Percentiles rank a stretch among this genome's conserved stretches.
These are phyloP conservation scores for Wickerhamomyces sydowiorum DNA, from an alignment of 805 yeast species.

Conservation along the genomic window DNA sequence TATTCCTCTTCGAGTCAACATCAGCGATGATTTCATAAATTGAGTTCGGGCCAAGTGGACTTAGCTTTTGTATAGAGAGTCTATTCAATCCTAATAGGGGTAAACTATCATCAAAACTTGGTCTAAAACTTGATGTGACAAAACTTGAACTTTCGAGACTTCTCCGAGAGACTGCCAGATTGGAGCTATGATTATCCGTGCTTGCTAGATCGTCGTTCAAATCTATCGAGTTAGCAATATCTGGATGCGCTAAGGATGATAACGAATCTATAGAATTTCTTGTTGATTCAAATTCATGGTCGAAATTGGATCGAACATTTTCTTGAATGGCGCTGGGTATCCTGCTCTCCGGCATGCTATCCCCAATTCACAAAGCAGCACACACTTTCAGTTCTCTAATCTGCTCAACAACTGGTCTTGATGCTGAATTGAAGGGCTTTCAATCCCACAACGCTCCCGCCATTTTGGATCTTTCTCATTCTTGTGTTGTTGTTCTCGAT, in stretches of 20 bases:
- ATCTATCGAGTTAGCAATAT: conserved; percentile 12
- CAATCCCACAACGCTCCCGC: no score
- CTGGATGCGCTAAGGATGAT: neutral
- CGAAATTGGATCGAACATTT: neutral
- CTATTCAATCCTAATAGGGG: conserved; percentile 35
- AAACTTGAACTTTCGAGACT: conserved; percentile 27
- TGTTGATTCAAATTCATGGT: neutral
- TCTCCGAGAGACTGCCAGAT: conserved; percentile 19
- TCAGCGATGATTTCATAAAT: conserved; percentile 70
- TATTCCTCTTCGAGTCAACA: conserved; percentile 38
- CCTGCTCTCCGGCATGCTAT: neutral
- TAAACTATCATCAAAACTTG: conserved; percentile 29
- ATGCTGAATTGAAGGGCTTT: no score
- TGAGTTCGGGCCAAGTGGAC: conserved; percentile 69
- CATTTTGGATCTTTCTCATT: no score
- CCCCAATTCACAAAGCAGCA: no score
- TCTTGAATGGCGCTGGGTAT: neutral
- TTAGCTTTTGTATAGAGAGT: conserved; percentile 32
- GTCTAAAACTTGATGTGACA: conserved; percentile 23
- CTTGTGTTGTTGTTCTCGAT: neutral
- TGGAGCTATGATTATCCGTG: conserved; percentile 11
- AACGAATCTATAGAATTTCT: neutral
- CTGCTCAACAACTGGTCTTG: no score
- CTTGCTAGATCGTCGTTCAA: conserved; percentile 31
- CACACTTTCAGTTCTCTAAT: no score